Conservation (phyloP, 345 rosid species). For the Salix viminalis region DNA sequence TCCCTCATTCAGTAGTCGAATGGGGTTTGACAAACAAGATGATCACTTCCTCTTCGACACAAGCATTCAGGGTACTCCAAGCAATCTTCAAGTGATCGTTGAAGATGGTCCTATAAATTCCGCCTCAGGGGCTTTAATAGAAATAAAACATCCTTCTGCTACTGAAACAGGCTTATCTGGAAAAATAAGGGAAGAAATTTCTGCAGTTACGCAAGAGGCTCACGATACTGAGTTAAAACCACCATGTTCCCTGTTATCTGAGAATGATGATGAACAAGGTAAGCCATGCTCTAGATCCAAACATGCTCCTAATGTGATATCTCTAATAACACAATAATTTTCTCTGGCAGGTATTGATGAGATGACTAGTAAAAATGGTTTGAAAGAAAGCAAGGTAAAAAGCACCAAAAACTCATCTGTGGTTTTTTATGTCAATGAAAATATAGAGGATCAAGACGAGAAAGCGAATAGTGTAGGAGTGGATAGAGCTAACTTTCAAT, state of each 20-base stretch:
- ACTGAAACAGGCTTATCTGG: slow-evolving; percentile 15
- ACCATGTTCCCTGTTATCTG: slow-evolving; percentile 21
- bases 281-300: slow-evolving; percentile 11
- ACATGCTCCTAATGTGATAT: background rate
- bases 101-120: slow-evolving; percentile 4
- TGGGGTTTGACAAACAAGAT: slow-evolving; percentile 16
- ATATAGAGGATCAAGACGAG: slow-evolving; percentile 35
- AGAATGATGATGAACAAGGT: slow-evolving; percentile 30
- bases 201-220: slow-evolving; percentile 18
- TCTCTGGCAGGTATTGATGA: slow-evolving; percentile 38
- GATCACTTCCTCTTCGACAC: slow-evolving; percentile 4
- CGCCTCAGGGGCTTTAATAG: slow-evolving; percentile 5
- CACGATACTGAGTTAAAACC: slow-evolving; percentile 32
- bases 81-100: background rate
- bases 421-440: slow-evolving; percentile 30
- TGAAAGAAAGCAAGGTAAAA: slow-evolving; percentile 37
- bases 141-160: slow-evolving; percentile 14
- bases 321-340: slow-evolving; percentile 10
- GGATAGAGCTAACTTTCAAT: slow-evolving; percentile 29
- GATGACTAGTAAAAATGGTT: slow-evolving; percentile 16
- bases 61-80: slow-evolving; percentile 1
- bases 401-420: slow-evolving; percentile 21
- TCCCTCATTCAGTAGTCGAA: background rate
- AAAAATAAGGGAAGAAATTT: slow-evolving; percentile 18
- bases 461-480: slow-evolving; percentile 24